phyloP scores from a whole-genome alignment of 1,284 basidiomycete genomes.

The Sporisorium graminicola region DNA sequence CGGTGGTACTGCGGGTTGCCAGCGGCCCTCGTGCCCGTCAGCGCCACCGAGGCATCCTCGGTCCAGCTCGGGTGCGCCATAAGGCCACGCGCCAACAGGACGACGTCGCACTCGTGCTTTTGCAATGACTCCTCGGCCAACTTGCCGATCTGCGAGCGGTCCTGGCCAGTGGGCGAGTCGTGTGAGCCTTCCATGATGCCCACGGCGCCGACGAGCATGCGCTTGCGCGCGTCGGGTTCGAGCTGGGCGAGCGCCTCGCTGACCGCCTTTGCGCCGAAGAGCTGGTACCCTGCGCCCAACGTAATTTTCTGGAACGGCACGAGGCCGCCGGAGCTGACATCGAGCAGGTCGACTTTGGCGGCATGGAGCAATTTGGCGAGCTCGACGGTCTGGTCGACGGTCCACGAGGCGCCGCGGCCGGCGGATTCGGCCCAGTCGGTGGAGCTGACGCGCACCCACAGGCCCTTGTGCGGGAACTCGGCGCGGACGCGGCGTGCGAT shows the following conservation, averaged over 20 bases:
- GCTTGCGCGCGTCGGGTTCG: slow-evolving; percentile 16
- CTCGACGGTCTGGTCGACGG: slow-evolving; percentile 52
- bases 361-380: slow-evolving; percentile 56
- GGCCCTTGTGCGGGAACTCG: slow-evolving; percentile 59
- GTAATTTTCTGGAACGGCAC: slow-evolving; percentile 57
- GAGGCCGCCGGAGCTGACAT: slow-evolving; percentile 60
- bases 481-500: slow-evolving; percentile 52
- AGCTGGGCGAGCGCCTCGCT: slow-evolving; percentile 35
- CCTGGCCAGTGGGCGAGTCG: slow-evolving; percentile 30
- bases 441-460: slow-evolving; percentile 65
- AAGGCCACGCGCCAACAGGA: slow-evolving; percentile 59
- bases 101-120: slow-evolving; percentile 47
- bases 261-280: slow-evolving; percentile 52
- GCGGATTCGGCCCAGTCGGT: slow-evolving; percentile 64
- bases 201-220: slow-evolving; percentile 60
- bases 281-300: slow-evolving; percentile 60
- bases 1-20: slow-evolving; percentile 62
- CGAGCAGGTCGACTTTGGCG: slow-evolving; percentile 64
- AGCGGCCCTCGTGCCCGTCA: slow-evolving; percentile 45
- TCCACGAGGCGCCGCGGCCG: slow-evolving; percentile 53
- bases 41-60: slow-evolving; percentile 44
- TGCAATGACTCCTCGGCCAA: slow-evolving; percentile 60
- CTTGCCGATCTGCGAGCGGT: slow-evolving; percentile 45
- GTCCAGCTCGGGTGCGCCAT: slow-evolving; percentile 61
- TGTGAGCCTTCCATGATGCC: slow-evolving; percentile 61